Conservation (phyloP, 2,329 filamentous ascomycete species). For the Elsinoe australis region DNA sequence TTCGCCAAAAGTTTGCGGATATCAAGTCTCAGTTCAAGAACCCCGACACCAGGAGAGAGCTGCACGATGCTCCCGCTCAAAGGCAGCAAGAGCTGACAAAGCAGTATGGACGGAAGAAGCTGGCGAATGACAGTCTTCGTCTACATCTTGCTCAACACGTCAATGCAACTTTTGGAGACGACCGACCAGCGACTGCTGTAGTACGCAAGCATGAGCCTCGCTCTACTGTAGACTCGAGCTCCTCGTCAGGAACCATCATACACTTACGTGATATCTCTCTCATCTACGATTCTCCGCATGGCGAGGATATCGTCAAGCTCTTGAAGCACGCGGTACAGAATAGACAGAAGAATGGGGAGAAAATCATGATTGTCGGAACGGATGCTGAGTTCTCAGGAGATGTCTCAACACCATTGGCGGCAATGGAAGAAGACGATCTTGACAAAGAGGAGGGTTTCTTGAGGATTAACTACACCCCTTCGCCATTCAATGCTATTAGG, state of each 20-base stretch:
- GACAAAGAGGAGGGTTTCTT: constrained; percentile 36
- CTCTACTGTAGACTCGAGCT: constrained; percentile 20
- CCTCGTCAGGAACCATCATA: constrained; percentile 49
- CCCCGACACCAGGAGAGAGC: constrained; percentile 14
- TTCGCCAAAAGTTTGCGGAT: constrained; percentile 15
- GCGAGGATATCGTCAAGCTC: constrained; percentile 59
- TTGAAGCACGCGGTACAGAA: constrained; percentile 65
- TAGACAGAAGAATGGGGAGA: constrained; percentile 61
- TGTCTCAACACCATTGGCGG: constrained; percentile 14
- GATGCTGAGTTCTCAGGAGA: constrained; percentile 39
- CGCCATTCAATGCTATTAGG: constrained; percentile 4
- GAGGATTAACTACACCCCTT: constrained; percentile 5
- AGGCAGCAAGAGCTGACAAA: constrained; percentile 15
- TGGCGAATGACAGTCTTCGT: constrained; percentile 14
- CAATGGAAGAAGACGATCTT: constrained; percentile 36
- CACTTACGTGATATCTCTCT: constrained; percentile 73
- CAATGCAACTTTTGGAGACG: constrained; percentile 2
- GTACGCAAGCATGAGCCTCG: not conserved
- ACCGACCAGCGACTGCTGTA: constrained; percentile 13
- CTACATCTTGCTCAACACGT: constrained; percentile 15
- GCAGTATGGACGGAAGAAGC: constrained; percentile 14
- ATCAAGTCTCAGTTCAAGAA: constrained; percentile 9
- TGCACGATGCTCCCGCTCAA: constrained; percentile 2
- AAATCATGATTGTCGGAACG: constrained; percentile 73
- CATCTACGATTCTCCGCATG: constrained; percentile 61